Percentiles rank a stretch among this genome's conserved stretches.
These are phyloP conservation scores for Mycosphaerelloides madeirae DNA, from an alignment of 2,329 filamentous ascomycete species.

Conservation along the genomic window DNA sequence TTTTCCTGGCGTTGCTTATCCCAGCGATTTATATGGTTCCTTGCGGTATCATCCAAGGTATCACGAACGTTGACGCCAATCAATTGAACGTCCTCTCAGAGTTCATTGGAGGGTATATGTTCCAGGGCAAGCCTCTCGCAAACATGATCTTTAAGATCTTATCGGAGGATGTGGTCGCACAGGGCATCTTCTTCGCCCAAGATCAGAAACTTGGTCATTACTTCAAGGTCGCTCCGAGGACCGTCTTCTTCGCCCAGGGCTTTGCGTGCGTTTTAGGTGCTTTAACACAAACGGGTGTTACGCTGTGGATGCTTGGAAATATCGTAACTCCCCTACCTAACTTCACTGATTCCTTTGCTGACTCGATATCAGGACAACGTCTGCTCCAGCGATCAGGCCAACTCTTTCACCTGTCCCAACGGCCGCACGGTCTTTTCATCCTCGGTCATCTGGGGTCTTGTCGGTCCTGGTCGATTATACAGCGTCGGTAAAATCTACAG, in stretches of 20 bases:
- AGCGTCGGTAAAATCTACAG: constrained; percentile 46
- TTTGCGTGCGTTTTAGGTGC: constrained; percentile 41
- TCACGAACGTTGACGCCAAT: constrained; percentile 51
- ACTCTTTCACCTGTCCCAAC: constrained; percentile 46
- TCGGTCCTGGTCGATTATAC: constrained; percentile 49
- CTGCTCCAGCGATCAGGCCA: constrained; percentile 38
- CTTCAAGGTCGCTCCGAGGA: constrained; percentile 37
- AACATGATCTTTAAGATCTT: constrained; percentile 32
- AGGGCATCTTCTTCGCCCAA: constrained; percentile 30
- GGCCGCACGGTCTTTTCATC: constrained; percentile 43
- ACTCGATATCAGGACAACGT: constrained; percentile 32
- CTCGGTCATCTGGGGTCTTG: constrained; percentile 39
- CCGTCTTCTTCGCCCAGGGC: constrained; percentile 45
- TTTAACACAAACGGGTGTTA: constrained; percentile 42
- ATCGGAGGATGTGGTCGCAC: constrained; percentile 31
- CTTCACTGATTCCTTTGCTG: too few relatives aligned
- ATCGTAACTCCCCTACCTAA: constrained; percentile 19
- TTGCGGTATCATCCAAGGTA: constrained; percentile 88
- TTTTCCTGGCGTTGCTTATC: constrained; percentile 72
- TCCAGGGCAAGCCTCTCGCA: constrained; percentile 36
- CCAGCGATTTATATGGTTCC: constrained; percentile 81
- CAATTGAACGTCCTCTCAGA: constrained; percentile 42
- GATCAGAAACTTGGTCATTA: constrained; percentile 38
- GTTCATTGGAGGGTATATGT: constrained; percentile 49
- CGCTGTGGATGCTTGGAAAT: constrained; percentile 44